phyloP scores from a whole-genome alignment of 768 basidiomycete genomes.

The Clavulina sp. region DNA sequence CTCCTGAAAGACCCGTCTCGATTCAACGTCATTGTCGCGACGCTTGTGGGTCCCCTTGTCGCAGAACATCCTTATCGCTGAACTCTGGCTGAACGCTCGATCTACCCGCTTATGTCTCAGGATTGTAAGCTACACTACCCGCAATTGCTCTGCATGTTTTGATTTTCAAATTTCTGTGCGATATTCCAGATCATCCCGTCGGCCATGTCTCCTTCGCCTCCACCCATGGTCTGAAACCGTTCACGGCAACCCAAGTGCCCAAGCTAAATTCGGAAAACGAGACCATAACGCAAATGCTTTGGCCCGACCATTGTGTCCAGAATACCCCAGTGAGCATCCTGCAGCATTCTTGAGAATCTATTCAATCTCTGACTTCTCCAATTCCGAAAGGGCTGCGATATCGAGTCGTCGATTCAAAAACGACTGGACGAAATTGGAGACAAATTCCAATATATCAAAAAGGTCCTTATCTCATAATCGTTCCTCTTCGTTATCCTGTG shows the following conservation, averaged over 20 bases:
- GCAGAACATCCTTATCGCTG: neutral
- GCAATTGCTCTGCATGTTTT: neutral
- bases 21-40: conserved; percentile 24
- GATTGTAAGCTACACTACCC: conserved; percentile 16
- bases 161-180: neutral
- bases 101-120: conserved; percentile 12
- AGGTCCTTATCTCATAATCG: conserved; percentile 15
- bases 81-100: conserved; percentile 3
- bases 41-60: conserved; percentile 17
- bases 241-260: conserved; percentile 22
- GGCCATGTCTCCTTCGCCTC: conserved; percentile 57
- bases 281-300: conserved; percentile 38
- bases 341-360: neutral
- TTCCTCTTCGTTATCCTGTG: too few species aligned
- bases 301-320: conserved; percentile 69
- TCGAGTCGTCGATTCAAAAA: conserved; percentile 37
- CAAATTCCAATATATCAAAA: conserved; percentile 16
- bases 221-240: conserved; percentile 27
- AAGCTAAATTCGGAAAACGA: conserved; percentile 7
- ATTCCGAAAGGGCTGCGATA: conserved; percentile 34
- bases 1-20: conserved; percentile 26
- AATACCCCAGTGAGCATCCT: conserved; percentile 15
- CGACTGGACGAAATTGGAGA: conserved; percentile 22
- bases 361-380: neutral
- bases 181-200: conserved; percentile 21